A percentile compares a stretch with the other conserved stretches of the same genome.
These are phyloP conservation scores for Epichloe gansuensis DNA, from an alignment of 2,329 filamentous ascomycete species.

Conservation along the genomic window DNA sequence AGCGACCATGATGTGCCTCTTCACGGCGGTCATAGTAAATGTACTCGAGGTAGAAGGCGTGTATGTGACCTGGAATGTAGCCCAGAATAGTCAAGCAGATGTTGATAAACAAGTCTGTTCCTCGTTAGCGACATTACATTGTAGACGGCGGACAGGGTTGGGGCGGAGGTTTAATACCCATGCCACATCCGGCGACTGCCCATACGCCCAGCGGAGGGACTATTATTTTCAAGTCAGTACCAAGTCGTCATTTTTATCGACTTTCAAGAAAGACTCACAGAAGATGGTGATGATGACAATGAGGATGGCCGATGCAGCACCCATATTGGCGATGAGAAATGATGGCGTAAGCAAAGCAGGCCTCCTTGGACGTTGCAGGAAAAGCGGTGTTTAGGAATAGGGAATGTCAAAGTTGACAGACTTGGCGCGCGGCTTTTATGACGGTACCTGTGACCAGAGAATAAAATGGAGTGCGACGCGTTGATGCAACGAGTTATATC, in stretches of 20 bases:
- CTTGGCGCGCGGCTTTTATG: too few relatives aligned
- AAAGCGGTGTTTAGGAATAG: too few relatives aligned
- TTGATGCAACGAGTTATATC: too few relatives aligned
- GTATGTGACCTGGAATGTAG: conserved; percentile 67
- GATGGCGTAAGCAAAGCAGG: background rate
- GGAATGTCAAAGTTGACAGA: too few relatives aligned
- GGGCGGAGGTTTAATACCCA: conserved; percentile 22
- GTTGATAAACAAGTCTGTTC: conserved; percentile 51
- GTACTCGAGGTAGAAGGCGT: conserved; percentile 74
- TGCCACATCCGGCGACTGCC: conserved; percentile 52
- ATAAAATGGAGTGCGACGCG: too few relatives aligned
- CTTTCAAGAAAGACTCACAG: conserved; percentile 25
- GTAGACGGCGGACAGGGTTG: background rate
- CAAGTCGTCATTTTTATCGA: background rate
- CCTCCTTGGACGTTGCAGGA: too few relatives aligned
- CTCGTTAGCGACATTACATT: conserved; percentile 6
- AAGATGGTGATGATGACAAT: conserved; percentile 41
- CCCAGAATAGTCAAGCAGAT: conserved; percentile 54
- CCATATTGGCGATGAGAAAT: conserved; percentile 27
- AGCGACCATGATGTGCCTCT: conserved; percentile 45
- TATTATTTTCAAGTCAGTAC: conserved; percentile 23
- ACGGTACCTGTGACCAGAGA: too few relatives aligned
- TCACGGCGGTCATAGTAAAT: conserved; percentile 68
- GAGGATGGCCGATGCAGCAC: conserved; percentile 34
- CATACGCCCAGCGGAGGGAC: conserved; percentile 56